Percentiles rank a stretch among this genome's conserved stretches.
These are phyloP conservation scores for Rhizoclosmatium sp. DNA, from an alignment of 192 early-diverging fungal genomes.

Conservation along the genomic window DNA sequence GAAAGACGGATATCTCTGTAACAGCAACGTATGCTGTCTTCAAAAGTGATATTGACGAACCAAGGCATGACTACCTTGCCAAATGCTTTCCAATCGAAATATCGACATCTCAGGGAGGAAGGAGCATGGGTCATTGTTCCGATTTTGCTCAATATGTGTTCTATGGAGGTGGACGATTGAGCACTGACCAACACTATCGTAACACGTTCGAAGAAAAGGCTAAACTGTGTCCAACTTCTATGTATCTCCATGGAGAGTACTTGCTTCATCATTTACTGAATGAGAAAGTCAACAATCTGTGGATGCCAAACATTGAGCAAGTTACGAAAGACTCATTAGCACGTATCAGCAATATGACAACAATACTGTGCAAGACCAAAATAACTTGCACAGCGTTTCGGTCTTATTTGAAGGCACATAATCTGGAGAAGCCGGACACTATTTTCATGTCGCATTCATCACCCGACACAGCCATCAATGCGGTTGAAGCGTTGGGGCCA, in stretches of 20 bases:
- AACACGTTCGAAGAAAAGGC: conserved; percentile 13
- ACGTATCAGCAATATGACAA: not conserved
- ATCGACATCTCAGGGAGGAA: not conserved
- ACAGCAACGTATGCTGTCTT: not conserved
- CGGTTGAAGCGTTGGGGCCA: not conserved
- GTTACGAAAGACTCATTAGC: not conserved
- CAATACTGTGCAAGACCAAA: conserved; percentile 5
- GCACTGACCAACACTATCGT: not conserved
- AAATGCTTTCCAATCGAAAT: conserved; percentile 31
- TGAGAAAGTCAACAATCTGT: conserved; percentile 5
- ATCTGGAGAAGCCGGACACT: not conserved
- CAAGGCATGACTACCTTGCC: conserved; percentile 6
- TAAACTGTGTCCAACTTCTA: not conserved
- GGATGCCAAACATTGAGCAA: conserved; percentile 38
- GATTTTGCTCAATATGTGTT: conserved; percentile 33
- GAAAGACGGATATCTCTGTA: not conserved
- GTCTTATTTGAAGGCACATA: not conserved
- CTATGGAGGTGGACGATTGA: conserved; percentile 20
- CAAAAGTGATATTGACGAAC: not conserved
- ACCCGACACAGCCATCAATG: not conserved
- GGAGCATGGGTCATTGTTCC: conserved; percentile 30
- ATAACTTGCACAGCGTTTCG: conserved; percentile 2
- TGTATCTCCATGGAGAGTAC: conserved; percentile 22
- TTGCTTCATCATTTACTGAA: not conserved
- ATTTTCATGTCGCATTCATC: not conserved